A percentile compares a stretch with the other conserved stretches of the same genome.
These are phyloP conservation scores for Lactifluus piperatus DNA, from an alignment of 768 basidiomycete genomes.

Conservation along the genomic window DNA sequence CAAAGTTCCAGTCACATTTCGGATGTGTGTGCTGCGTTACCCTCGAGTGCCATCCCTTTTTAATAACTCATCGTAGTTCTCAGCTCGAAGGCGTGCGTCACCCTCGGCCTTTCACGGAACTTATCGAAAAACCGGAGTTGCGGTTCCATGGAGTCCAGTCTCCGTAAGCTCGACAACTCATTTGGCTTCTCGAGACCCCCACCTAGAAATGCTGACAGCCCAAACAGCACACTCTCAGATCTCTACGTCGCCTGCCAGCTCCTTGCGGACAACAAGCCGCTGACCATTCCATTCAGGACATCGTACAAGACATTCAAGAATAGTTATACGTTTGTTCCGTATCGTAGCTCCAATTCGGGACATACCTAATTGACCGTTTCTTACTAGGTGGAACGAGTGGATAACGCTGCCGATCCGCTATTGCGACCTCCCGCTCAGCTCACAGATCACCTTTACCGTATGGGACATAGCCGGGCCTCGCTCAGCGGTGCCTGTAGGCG, in stretches of 20 bases:
- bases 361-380: background rate
- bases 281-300: constrained; percentile 87
- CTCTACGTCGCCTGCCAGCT: constrained; percentile 91
- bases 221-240: constrained; percentile 71
- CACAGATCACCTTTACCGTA: constrained; percentile 89
- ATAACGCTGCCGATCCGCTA: constrained; percentile 88
- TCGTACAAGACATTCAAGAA: constrained; percentile 89
- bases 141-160: constrained; percentile 82
- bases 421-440: constrained; percentile 82
- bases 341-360: background rate
- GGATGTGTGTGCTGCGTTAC: constrained; percentile 48
- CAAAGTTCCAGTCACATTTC: constrained; percentile 78
- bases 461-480: constrained; percentile 91
- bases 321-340: constrained; percentile 52
- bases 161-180: constrained; percentile 38
- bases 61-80: constrained; percentile 40
- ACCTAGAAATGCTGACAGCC: constrained; percentile 5
- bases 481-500: constrained; percentile 75
- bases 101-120: constrained; percentile 62
- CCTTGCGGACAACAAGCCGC: constrained; percentile 84
- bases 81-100: constrained; percentile 79
- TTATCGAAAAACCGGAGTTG: constrained; percentile 76
- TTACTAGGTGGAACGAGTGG: constrained; percentile 87
- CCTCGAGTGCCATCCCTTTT: background rate
- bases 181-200: constrained; percentile 5